Conservation (phyloP, 2,329 filamentous ascomycete species). For the Boeremia exigua region DNA sequence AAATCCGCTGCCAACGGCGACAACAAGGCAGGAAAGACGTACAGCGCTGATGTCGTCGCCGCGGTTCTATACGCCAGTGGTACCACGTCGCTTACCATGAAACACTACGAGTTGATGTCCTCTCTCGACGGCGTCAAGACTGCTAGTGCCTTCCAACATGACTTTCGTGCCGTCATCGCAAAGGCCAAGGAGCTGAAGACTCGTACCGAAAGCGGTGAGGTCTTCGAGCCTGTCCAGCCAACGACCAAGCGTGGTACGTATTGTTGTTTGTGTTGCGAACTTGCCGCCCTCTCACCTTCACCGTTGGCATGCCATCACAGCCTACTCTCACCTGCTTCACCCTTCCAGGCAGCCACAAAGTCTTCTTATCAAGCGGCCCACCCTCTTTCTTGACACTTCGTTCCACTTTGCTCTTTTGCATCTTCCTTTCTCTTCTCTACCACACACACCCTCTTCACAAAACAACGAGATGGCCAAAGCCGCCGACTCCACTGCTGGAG, state of each 20-base stretch:
- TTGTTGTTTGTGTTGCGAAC: neutral
- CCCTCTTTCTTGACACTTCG: neutral
- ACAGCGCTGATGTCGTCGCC: constrained; percentile 22
- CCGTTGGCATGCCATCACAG: neutral
- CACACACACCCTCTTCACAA: neutral
- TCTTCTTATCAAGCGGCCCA: neutral
- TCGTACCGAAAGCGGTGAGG: constrained; percentile 21
- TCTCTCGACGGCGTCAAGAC: constrained; percentile 28
- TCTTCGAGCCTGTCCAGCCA: constrained; percentile 24
- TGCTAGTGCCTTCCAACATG: constrained; percentile 26
- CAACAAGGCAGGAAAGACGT: constrained; percentile 11
- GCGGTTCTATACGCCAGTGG: constrained; percentile 23
- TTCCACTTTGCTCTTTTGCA: neutral
- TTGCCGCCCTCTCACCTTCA: constrained; percentile 5
- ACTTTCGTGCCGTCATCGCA: constrained; percentile 21
- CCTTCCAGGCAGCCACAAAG: constrained; percentile 4
- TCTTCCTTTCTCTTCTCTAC: neutral
- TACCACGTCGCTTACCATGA: constrained; percentile 15
- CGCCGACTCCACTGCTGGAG: constrained; percentile 1
- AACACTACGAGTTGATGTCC: constrained; percentile 28
- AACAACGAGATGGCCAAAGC: constrained; percentile 25
- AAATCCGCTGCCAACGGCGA: neutral
- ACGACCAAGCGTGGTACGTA: constrained; percentile 29
- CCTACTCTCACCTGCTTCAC: constrained; percentile 1
- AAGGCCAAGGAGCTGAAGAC: constrained; percentile 28